These are phyloP conservation scores for Ganoderma leucocontextum DNA, from an alignment of 1,284 basidiomycete genomes.

Conservation along the genomic window DNA sequence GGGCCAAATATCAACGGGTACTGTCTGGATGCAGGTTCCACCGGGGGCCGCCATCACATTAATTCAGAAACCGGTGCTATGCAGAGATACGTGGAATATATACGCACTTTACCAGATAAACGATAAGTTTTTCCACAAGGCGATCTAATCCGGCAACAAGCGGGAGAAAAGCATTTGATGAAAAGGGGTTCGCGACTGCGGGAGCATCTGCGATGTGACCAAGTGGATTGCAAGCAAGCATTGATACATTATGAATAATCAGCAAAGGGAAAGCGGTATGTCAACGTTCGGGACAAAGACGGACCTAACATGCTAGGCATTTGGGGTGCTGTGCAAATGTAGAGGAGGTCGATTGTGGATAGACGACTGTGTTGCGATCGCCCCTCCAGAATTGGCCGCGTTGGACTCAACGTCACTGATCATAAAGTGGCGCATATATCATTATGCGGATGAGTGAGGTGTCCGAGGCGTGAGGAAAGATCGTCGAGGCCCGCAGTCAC, in stretches of 20 bases:
- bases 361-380: slow-evolving; percentile 50
- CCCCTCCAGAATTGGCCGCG: slow-evolving; percentile 46
- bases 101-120: slow-evolving; percentile 66
- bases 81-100: background rate
- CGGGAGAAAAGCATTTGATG: slow-evolving; percentile 37
- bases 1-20: slow-evolving; percentile 80
- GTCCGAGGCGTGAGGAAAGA: slow-evolving; percentile 2
- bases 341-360: slow-evolving; percentile 59
- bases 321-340: slow-evolving; percentile 53
- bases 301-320: slow-evolving; percentile 18
- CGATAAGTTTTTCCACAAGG: slow-evolving; percentile 60
- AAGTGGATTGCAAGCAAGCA: background rate
- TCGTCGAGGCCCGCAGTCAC: slow-evolving; percentile 9
- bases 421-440: slow-evolving; percentile 8
- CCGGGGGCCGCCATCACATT: background rate
- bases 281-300: slow-evolving; percentile 6
- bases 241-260: background rate
- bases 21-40: slow-evolving; percentile 51
- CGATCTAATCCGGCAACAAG: slow-evolving; percentile 54
- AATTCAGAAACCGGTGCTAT: background rate
- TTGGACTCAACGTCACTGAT: slow-evolving; percentile 56
- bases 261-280: background rate
- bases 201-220: slow-evolving; percentile 16
- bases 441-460: slow-evolving; percentile 16
- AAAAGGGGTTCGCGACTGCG: slow-evolving; percentile 35